Percentiles rank a stretch among this genome's conserved stretches.
Conservation (phyloP, 2,329 filamentous ascomycete species). For the Exophiala spinifera region DNA sequence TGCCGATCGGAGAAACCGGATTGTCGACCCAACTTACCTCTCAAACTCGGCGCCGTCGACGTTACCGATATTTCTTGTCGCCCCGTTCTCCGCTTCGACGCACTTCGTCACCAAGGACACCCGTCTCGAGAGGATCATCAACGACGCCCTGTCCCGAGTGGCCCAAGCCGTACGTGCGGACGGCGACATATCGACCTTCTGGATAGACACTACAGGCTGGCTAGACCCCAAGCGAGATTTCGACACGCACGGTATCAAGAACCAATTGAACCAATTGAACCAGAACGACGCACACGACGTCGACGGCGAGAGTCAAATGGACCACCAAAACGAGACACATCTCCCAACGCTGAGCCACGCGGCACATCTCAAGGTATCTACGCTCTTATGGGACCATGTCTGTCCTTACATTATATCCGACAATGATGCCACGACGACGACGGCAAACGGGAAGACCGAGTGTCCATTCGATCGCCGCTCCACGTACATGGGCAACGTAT, state of each 20-base stretch:
- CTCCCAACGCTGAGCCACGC: constrained; percentile 25
- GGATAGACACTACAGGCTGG: constrained; percentile 43
- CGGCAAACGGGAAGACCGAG: constrained; percentile 7
- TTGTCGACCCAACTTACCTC: constrained; percentile 20
- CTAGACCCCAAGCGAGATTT: constrained; percentile 30
- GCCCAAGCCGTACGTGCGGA: constrained; percentile 35
- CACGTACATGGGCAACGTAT: constrained; percentile 30
- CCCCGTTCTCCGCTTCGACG: constrained; percentile 36
- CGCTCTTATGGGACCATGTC: constrained; percentile 38
- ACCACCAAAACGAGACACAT: constrained; percentile 28
- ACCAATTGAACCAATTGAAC: too few relatives aligned
- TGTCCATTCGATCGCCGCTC: constrained; percentile 37
- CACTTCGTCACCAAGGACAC: constrained; percentile 33
- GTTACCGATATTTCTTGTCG: constrained; percentile 39
- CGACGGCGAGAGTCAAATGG: constrained; percentile 21
- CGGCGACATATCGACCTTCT: constrained; percentile 37
- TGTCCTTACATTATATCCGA: constrained; percentile 34
- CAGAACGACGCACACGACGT: constrained; percentile 1
- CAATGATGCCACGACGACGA: not conserved
- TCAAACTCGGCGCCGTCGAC: constrained; percentile 28
- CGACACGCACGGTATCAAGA: too few relatives aligned
- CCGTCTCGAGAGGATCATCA: constrained; percentile 11
- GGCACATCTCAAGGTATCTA: constrained; percentile 37
- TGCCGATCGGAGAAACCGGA: too few relatives aligned
- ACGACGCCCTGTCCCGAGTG: constrained; percentile 21